Conservation (phyloP, 768 basidiomycete species). For the Termitomyces sp. region DNA sequence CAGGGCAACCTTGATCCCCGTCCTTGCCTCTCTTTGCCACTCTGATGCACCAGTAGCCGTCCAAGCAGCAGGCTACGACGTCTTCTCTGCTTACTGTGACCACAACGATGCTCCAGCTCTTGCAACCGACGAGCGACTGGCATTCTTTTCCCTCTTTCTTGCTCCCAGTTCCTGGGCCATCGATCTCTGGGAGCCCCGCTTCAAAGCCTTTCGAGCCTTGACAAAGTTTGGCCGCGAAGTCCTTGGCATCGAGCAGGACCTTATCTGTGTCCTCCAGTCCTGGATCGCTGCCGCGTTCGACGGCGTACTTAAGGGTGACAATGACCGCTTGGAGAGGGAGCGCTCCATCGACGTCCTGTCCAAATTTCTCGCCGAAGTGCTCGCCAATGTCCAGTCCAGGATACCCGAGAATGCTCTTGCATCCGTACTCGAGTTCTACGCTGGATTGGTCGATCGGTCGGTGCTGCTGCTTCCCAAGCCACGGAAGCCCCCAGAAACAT, state of each 20-base stretch:
- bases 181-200: constrained; percentile 71
- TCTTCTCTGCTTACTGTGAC: constrained; percentile 67
- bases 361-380: constrained; percentile 48
- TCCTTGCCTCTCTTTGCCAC: constrained; percentile 58
- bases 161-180: constrained; percentile 46
- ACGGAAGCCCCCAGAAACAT: constrained; percentile 22
- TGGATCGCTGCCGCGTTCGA: constrained; percentile 45
- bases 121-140: constrained; percentile 54
- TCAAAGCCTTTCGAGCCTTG: constrained; percentile 64
- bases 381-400: constrained; percentile 51
- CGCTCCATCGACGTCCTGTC: constrained; percentile 61
- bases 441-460: constrained; percentile 50
- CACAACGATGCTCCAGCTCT: constrained; percentile 45
- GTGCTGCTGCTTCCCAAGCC: constrained; percentile 34
- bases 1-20: constrained; percentile 48
- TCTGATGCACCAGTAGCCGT: constrained; percentile 48
- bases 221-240: constrained; percentile 58
- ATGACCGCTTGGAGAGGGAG: constrained; percentile 55
- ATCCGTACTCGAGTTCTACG: constrained; percentile 59
- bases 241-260: constrained; percentile 56
- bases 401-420: constrained; percentile 56
- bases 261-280: constrained; percentile 51
- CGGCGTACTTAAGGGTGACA: neutral
- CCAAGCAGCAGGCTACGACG: constrained; percentile 69
- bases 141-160: constrained; percentile 63